These are phyloP conservation scores for Pleurotus giganteus DNA, from an alignment of 768 basidiomycete species.

Conservation along the genomic window DNA sequence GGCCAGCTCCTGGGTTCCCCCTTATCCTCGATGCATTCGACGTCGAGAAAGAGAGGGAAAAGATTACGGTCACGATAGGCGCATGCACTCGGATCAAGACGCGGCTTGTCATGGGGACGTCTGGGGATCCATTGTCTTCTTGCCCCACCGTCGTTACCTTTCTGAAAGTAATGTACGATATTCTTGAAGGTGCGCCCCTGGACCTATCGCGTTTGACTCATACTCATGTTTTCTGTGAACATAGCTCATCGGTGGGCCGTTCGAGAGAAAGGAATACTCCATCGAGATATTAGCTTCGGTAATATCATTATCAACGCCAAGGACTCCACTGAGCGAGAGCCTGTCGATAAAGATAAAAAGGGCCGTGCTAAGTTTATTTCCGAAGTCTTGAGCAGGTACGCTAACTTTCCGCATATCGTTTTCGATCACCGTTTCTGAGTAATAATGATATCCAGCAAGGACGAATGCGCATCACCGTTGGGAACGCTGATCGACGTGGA, in stretches of 20 bases:
- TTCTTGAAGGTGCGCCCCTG: conserved; percentile 1
- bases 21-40: not conserved
- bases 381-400: not conserved
- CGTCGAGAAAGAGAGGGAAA: not conserved
- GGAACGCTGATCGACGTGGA: not conserved
- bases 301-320: conserved; percentile 1
- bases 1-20: not conserved
- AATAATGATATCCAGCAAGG: too few species aligned
- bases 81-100: not conserved
- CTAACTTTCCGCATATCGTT: not conserved
- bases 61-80: not conserved
- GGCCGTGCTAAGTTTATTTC: not conserved
- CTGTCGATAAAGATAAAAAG: not conserved
- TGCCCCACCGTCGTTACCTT: not conserved
- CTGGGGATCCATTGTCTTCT: not conserved
- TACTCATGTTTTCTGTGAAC: not conserved
- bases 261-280: not conserved
- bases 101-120: not conserved
- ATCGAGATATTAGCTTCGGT: conserved; percentile 5
- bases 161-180: conserved; percentile 7
- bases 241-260: conserved; percentile 1
- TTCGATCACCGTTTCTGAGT: too few species aligned
- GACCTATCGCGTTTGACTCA: not conserved
- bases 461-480: not conserved
- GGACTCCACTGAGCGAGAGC: not conserved